Evolutionary conservation across 2,329 filamentous ascomycete genomes (phyloP).

Genomic region (Knufia fluminis): DNA sequence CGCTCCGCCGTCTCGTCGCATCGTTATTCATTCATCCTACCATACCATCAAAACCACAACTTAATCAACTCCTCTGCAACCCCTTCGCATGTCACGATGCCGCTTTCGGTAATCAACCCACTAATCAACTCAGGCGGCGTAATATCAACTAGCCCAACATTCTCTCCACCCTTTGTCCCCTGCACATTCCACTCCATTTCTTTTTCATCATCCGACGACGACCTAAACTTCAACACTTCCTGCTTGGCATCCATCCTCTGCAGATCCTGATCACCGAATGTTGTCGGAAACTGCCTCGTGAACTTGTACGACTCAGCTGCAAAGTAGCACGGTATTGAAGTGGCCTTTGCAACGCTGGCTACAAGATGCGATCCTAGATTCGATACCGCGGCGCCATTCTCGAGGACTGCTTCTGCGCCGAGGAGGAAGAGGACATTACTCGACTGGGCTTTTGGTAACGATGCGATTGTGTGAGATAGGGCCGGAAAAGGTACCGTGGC

Average conservation of each 20-base stretch:
- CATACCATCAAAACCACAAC: conserved; percentile 45
- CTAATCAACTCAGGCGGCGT: conserved; percentile 54
- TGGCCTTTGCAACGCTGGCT: conserved; percentile 64
- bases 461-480: conserved; percentile 68
- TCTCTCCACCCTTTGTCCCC: conserved; percentile 33
- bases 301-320: conserved; percentile 97
- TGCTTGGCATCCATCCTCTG: conserved; percentile 63
- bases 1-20: no score
- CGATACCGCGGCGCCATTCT: conserved; percentile 88
- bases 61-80: conserved; percentile 61
- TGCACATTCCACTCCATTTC: conserved; percentile 29
- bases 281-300: conserved; percentile 72
- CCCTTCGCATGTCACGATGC: conserved; percentile 54
- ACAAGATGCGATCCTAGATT: conserved; percentile 81
- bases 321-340: conserved; percentile 74
- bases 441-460: conserved; percentile 39
- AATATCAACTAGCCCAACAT: conserved; percentile 34
- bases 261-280: conserved; percentile 27
- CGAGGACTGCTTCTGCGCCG: conserved; percentile 74
- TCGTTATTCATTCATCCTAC: no score
- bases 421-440: conserved; percentile 46
- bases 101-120: conserved; percentile 56
- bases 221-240: conserved; percentile 63
- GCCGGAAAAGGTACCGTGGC: conserved; percentile 69
- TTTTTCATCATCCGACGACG: conserved; percentile 37